Conservation (phyloP, 371 early-diverging fungal species). For the Phascolomyces articulosus region DNA sequence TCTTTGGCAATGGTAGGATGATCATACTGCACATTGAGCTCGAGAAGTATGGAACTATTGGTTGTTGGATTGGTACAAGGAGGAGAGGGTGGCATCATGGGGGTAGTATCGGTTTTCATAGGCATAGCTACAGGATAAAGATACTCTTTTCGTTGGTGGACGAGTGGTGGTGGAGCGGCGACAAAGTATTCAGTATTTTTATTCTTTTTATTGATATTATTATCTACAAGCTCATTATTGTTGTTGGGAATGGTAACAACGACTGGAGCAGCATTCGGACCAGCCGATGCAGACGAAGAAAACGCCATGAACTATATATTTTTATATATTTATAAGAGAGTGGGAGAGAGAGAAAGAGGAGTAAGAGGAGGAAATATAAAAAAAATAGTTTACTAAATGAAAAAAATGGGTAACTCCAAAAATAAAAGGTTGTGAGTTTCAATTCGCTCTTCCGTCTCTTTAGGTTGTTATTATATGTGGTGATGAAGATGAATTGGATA, state of each 20-base stretch:
- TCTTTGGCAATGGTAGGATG: conserved; percentile 5
- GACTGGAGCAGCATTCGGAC: conserved; percentile 18
- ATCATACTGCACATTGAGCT: conserved; percentile 16
- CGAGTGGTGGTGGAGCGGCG: conserved; percentile 16
- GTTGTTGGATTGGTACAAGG: background rate
- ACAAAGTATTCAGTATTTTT: conserved; percentile 5
- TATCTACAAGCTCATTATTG: background rate
- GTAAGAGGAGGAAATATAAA: background rate
- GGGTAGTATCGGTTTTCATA: conserved; percentile 12
- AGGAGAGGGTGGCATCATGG: background rate
- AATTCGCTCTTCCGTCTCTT: no score
- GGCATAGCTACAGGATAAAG: conserved; percentile 20
- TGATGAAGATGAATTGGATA: no score
- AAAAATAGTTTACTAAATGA: no score
- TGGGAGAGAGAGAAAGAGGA: background rate
- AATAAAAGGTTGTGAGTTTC: no score
- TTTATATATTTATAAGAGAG: background rate
- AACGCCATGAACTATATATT: conserved; percentile 11
- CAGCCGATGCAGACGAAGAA: conserved; percentile 21
- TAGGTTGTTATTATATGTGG: no score
- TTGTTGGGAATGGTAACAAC: background rate
- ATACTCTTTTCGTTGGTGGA: conserved; percentile 12
- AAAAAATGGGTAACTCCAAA: no score
- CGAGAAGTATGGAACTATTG: conserved; percentile 16
- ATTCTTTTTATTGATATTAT: no score